Conservation (phyloP, 805 yeast species). For the Hyphopichia homilentoma region DNA sequence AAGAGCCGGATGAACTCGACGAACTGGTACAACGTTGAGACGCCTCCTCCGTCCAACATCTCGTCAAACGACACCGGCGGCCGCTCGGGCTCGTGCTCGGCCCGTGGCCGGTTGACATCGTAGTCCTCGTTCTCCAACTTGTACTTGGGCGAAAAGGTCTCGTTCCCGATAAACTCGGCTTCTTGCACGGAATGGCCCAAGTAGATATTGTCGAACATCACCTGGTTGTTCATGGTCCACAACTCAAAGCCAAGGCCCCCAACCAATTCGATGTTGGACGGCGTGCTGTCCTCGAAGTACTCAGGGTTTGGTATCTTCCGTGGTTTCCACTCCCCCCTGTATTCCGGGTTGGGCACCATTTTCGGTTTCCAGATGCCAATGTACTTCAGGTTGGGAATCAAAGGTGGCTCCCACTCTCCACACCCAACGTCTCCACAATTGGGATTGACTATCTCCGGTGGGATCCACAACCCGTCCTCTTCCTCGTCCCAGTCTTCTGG, state of each 20-base stretch:
- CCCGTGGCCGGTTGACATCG: slow-evolving; percentile 38
- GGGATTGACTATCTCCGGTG: slow-evolving; percentile 72
- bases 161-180: slow-evolving; percentile 80
- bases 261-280: slow-evolving; percentile 61
- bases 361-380: slow-evolving; percentile 80
- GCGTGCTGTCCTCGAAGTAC: slow-evolving; percentile 54
- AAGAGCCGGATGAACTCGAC: slow-evolving; percentile 15
- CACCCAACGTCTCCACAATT: slow-evolving; percentile 67
- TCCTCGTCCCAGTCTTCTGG: slow-evolving; percentile 89
- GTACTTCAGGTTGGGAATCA: slow-evolving; percentile 63
- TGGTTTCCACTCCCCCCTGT: slow-evolving; percentile 77
- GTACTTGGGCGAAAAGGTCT: slow-evolving; percentile 58
- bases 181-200: slow-evolving; percentile 80
- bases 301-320: slow-evolving; percentile 64
- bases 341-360: slow-evolving; percentile 65
- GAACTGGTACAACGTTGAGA: slow-evolving; percentile 11
- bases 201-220: slow-evolving; percentile 79
- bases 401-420: slow-evolving; percentile 75
- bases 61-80: slow-evolving; percentile 45
- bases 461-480: slow-evolving; percentile 83
- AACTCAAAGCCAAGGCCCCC: slow-evolving; percentile 86
- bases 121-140: slow-evolving; percentile 46
- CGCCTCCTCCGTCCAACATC: slow-evolving; percentile 15
- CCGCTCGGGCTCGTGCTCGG: slow-evolving; percentile 36
- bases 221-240: slow-evolving; percentile 79